phyloP scores from a whole-genome alignment of 2,329 filamentous ascomycete species.

The Penicillium sp. region DNA sequence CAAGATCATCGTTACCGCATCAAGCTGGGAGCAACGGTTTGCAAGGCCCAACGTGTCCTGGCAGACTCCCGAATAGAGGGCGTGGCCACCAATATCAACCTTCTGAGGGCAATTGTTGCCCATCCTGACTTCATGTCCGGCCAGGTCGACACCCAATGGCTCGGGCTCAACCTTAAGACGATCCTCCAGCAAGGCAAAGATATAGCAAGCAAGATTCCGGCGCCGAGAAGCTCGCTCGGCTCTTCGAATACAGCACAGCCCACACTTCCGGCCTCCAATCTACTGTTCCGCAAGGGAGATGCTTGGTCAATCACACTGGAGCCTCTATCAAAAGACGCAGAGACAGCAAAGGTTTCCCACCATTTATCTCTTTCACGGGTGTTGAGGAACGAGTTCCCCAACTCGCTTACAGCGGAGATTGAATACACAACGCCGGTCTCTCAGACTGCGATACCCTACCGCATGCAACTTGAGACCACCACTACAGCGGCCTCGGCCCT shows the following conservation, averaged over 20 bases:
- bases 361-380: conserved; percentile 59
- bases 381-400: conserved; percentile 62
- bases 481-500: conserved; percentile 47
- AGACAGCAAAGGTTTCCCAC: conserved; percentile 37
- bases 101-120: conserved; percentile 57
- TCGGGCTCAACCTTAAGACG: conserved; percentile 51
- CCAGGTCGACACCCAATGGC: conserved; percentile 59
- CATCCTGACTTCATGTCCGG: conserved; percentile 54
- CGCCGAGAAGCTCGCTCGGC: background rate
- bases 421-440: conserved; percentile 47
- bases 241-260: conserved; percentile 15
- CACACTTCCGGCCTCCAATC: conserved; percentile 35
- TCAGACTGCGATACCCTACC: conserved; percentile 43
- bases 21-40: conserved; percentile 54
- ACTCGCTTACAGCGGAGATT: conserved; percentile 56
- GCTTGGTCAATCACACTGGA: conserved; percentile 58
- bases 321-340: conserved; percentile 25
- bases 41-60: conserved; percentile 58
- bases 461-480: conserved; percentile 48
- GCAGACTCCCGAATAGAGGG: conserved; percentile 58
- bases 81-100: conserved; percentile 59
- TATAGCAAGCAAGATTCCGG: conserved; percentile 23
- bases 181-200: conserved; percentile 41
- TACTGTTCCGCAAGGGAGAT: conserved; percentile 60
- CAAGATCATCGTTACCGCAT: conserved; percentile 60